Evolutionary conservation across 345 rosid species (phyloP), one percentile per base, ranked within the genome.

Genomic region (Streptanthus diversifolius): DNA sequence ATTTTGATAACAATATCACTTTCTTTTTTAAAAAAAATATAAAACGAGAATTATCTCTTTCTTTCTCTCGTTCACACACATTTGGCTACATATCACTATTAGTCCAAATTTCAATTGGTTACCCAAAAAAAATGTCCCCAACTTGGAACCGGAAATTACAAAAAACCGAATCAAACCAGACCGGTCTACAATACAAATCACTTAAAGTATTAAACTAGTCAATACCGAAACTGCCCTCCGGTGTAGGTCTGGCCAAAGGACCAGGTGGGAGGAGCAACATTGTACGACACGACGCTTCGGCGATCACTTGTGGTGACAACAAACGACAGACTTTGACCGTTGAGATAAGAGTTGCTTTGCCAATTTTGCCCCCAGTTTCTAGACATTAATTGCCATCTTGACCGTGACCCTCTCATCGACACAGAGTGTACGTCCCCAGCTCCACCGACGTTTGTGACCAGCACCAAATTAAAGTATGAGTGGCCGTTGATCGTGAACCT

Each of bases 281-380:
- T 89, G 79, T 81, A 83, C 52, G 95, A 89, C 14, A 89, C 64
- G 2, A 85, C 83, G 15, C 83, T 79, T 35, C 86, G 87, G 21
- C 90, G 86, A 52, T 87, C 85, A 60, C 95, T 82, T 21, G 90
- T 72, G 14, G 87, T 87, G 32, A 89, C 91, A 21, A 83, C 45
- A 68, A 89, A 89, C 7, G 95, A 89, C 77, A 89, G 87, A 72
- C 77, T 72, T 74, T 89, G 91, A 11, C 95, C 95, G 56, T 85
- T 85, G 17, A 89, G 87, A 64, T 85, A 78, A n/a, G 91, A 80
- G 63, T 88, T 86, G 81, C 95, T 88, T 77, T 88, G 95, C 95
- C 95, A 88, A 59, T 89, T 89, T 58, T 89, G 95, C 29, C 95
- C 95, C 95, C 95, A 89, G n/a, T 89, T 89, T 59, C 95, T 80